Evolutionary conservation across 495 filamentous ascomycete genomes (phyloP), one percentile per base, ranked within the genome.

Genomic region (Clohesyomyces aquaticus): DNA sequence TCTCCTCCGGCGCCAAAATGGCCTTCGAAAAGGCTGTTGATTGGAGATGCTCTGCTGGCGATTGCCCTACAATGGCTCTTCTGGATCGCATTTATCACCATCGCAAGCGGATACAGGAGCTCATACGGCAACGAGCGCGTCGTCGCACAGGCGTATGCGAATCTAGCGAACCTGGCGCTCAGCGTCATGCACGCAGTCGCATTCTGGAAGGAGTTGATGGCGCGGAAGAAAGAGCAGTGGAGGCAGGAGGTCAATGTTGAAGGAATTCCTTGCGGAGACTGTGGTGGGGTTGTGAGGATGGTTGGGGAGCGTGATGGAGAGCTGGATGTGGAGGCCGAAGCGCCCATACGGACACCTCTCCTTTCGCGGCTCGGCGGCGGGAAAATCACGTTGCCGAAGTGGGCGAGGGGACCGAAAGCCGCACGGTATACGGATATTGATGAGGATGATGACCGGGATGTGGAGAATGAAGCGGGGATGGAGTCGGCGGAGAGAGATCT

Each of bases 181-280:
- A 48, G 62, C 19, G 21, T 65, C 2, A 10, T 47, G 49, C 62
- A 65, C 25, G 62, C 12, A 22, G 27, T 65, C 11, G 62, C 55
- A 2, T 59, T 54, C n/a, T 65, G 55, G 55, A 65, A 65, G 41
- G 62, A 65, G 55, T 18, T 65, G 2, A 59, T 65, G 18, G 62
- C 62, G 32, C 23, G 55, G 47, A 65, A 65, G 41, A 25, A 59
- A 19, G 19, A 46, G 11, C 9, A 29, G 18, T 59, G 62, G 62
- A 29, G 11, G 21, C 21, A 26, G 19, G 46, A 58, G 3, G n/a
- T 51, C 3, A 26, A 58, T 8, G 18, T 12, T 4, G 29, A 43
- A 3, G 2, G 41, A 3, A 29, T 18, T 6, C 9, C 14, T n/a
- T 65, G 62, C 45, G 62, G 22, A 9, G 47, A 41, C 3, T 65